Evolutionary conservation across 768 basidiomycete species (phyloP), one percentile per base, ranked within the genome.

Genomic region (Boletus coccyginus): DNA sequence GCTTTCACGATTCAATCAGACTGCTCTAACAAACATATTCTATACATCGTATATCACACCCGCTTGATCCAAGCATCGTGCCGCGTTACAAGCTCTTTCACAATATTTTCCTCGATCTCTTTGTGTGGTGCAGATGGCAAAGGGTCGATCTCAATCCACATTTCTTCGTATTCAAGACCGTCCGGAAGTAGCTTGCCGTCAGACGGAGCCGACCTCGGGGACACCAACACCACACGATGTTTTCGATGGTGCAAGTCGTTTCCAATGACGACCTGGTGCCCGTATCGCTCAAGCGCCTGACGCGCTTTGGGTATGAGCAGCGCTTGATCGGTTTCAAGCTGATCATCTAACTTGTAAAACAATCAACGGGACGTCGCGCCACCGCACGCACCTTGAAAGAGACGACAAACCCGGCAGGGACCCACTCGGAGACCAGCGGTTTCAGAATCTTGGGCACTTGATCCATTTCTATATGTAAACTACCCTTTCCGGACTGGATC

Each of bases 391-490:
- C 96, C 84, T 99, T 99, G 83, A 99, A 99, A 0, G 94, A 96
- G 40, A 99, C 92, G 39, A 98, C 87, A 69, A 86, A 98, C 0
- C 93, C 95, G 44, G 90, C 84, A 8, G 80, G 84, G 2, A 86
- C 88, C 96, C 97, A 99, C 69, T 98, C 93, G 44, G 89, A 86
- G 8, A 98, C 94, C 75, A 99, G 77, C 0, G 94, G 90, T 70
- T 92, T 90, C 45, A 99, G 76, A 36, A 98, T 87, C 73, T 99
- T 99, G 9, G 97, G 97, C 0, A 98, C 95, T 70, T 98, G 94
- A 67, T 99, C 97, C 97, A 98, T 99, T 72, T 98, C 95, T 53
- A 98, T 90, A 45, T 85, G 83, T 27, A 98, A 76, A 61, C 88
- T 95, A 2, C 95, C 96, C 68, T 96, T 94, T 31, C 92, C 92